Percentiles rank a stretch among this genome's conserved stretches.
phyloP scores from a whole-genome alignment of 1,284 basidiomycete species.

The Violaceomyces palustris region DNA sequence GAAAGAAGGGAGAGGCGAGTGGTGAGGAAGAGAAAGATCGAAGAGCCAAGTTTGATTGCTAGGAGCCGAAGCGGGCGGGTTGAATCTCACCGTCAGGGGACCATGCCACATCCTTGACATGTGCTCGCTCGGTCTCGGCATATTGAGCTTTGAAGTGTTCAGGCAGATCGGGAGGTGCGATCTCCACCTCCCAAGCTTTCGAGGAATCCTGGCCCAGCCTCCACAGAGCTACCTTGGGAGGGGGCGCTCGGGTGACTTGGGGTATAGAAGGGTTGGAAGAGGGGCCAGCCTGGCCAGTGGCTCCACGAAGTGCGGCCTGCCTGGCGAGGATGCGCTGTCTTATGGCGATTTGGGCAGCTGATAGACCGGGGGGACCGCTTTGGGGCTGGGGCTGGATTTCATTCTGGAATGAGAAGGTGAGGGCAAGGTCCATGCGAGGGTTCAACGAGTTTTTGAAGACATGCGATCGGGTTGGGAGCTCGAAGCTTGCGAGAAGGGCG shows the following conservation, averaged over 20 bases:
- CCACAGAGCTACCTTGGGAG: slow-evolving; percentile 22
- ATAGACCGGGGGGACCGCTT: slow-evolving; percentile 25
- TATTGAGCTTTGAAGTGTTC: slow-evolving; percentile 1
- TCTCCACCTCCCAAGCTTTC: slow-evolving; percentile 13
- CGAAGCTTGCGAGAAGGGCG: no score
- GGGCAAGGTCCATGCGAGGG: slow-evolving; percentile 33
- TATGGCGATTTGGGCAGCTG: slow-evolving; percentile 21
- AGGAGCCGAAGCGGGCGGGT: neutral
- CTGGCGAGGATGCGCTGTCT: slow-evolving; percentile 23
- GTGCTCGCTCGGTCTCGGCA: slow-evolving; percentile 7
- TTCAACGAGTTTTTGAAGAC: slow-evolving; percentile 19
- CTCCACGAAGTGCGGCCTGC: slow-evolving; percentile 14
- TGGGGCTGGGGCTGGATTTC: slow-evolving; percentile 3
- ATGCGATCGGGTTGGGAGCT: no score
- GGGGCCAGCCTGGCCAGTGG: slow-evolving; percentile 2
- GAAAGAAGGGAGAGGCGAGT: neutral
- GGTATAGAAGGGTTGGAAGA: slow-evolving; percentile 3
- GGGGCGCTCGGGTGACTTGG: slow-evolving; percentile 22
- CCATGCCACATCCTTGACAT: slow-evolving; percentile 24
- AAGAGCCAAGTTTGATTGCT: no score
- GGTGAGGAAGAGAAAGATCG: neutral
- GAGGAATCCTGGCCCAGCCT: slow-evolving; percentile 22
- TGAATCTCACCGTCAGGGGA: slow-evolving; percentile 8
- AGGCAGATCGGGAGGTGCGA: slow-evolving; percentile 17
- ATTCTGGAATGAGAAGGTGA: slow-evolving; percentile 8